Conservation (phyloP, 306 rosid genomes). For the Cicer cuneatum region DNA sequence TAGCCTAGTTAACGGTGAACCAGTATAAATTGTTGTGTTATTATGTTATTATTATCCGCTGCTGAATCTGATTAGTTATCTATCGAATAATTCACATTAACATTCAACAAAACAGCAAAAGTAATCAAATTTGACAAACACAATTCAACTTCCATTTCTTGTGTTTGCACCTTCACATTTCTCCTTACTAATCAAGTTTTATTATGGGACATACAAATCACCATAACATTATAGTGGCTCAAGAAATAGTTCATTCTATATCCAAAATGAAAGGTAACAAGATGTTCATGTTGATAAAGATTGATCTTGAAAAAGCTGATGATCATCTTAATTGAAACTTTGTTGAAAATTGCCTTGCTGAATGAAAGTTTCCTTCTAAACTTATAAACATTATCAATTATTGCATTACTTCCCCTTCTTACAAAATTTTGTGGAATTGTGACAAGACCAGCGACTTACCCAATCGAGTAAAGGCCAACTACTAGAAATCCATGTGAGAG, state of each 20-base stretch:
- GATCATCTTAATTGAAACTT: neutral
- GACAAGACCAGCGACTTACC: neutral
- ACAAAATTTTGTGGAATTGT: neutral
- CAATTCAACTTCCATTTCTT: too few species aligned
- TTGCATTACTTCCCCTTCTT: neutral
- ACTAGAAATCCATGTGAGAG: neutral
- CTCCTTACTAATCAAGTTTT: neutral
- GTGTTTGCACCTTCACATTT: too few species aligned
- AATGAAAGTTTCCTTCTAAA: neutral
- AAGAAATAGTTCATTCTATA: neutral
- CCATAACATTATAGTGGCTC: neutral
- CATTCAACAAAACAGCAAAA: too few species aligned
- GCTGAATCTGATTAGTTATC: too few species aligned
- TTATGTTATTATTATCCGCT: too few species aligned
- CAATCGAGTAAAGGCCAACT: neutral
- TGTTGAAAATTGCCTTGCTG: neutral
- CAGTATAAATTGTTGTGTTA: too few species aligned
- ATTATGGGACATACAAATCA: neutral
- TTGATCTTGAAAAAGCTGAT: neutral
- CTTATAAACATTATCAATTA: too few species aligned
- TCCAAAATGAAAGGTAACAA: too few species aligned
- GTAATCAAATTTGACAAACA: too few species aligned
- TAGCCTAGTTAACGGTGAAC: too few species aligned
- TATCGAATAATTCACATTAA: too few species aligned
- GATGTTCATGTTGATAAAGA: neutral